Evolutionary conservation across 2,329 filamentous ascomycete genomes (phyloP), one percentile per base, ranked within the genome.

Genomic region (Fusarium camptoceras): DNA sequence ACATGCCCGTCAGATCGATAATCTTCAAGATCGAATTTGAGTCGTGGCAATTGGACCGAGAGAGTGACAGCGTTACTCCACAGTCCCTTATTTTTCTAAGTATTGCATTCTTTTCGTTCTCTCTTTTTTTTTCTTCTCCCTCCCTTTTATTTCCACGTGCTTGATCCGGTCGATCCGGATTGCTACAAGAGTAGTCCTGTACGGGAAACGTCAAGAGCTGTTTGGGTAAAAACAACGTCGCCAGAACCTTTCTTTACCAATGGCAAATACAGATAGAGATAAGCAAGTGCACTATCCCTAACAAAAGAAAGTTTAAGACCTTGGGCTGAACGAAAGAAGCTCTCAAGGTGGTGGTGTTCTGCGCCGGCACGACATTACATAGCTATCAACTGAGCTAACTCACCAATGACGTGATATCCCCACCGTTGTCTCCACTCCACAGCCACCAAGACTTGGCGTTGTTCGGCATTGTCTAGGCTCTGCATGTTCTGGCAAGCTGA

Each of bases 21-120:
- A 70, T 70, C 53, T 70, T 47, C 24, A 57, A 67, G 67, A 70
- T 70, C 64, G 66, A 56, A 50, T 70, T 51, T 55, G 61, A 56
- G 41, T 34, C 34, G 41, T 56, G 47, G 43, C 66, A 64, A 65
- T 68, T 63, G 66, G 66, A 39, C 25, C 25, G 31, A 15, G 12
- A 39, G 18, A 44, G 24, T 30, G 28, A 47, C 31, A 58, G 51
- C n/a, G 34, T 18, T 20, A n/a, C 24, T 46, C 59, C 41, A 30
- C 66, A 43, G 24, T 34, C 48, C 42, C 49, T 47, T 41, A 16
- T 48, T 37, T 46, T 20, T 8, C n/a, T 41, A 27, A n/a, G n/a
- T n/a, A n/a, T n/a, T 51, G 30, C 42, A 39, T 60, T 50, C n/a
- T 27, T 51, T 56, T 49, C 41, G 7, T 46, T 49, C 7, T 12